Evolutionary conservation across 768 basidiomycete species (phyloP).

Genomic region (Rhizopogon vinicolor): DNA sequence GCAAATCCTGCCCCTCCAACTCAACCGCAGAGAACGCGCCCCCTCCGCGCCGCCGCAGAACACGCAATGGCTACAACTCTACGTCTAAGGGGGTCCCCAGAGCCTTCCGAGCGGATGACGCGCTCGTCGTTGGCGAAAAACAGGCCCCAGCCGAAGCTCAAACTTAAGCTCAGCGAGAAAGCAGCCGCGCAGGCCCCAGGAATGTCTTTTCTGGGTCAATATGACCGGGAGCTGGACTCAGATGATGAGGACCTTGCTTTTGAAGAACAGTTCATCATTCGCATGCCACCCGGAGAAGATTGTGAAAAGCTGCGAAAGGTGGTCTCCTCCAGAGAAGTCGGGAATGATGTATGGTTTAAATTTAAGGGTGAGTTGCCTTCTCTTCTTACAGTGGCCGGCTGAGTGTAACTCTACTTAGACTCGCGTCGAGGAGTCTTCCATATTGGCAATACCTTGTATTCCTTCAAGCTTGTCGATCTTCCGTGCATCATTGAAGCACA

Average conservation of each 20-base stretch:
- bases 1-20: conserved; percentile 9
- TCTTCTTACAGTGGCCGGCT: neutral
- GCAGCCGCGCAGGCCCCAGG: conserved; percentile 77
- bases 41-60: conserved; percentile 28
- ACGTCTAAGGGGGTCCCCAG: conserved; percentile 24
- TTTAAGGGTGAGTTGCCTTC: conserved; percentile 69
- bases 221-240: conserved; percentile 92
- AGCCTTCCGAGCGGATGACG: conserved; percentile 45
- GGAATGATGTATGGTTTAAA: conserved; percentile 93
- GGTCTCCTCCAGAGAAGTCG: conserved; percentile 71
- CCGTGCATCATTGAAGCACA: conserved; percentile 93
- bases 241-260: conserved; percentile 93
- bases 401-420: conserved; percentile 43
- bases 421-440: conserved; percentile 89
- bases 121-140: conserved; percentile 52
- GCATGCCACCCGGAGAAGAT: conserved; percentile 84
- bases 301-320: conserved; percentile 77
- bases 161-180: conserved; percentile 84
- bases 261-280: conserved; percentile 94
- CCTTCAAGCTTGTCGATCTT: conserved; percentile 92
- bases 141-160: conserved; percentile 67
- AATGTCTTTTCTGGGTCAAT: conserved; percentile 85
- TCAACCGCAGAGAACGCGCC: conserved; percentile 24
- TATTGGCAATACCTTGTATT: conserved; percentile 73
- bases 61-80: conserved; percentile 31